Evolutionary conservation across 2,329 filamentous ascomycete species (phyloP).

Genomic region (Venturiaceae sp.): DNA sequence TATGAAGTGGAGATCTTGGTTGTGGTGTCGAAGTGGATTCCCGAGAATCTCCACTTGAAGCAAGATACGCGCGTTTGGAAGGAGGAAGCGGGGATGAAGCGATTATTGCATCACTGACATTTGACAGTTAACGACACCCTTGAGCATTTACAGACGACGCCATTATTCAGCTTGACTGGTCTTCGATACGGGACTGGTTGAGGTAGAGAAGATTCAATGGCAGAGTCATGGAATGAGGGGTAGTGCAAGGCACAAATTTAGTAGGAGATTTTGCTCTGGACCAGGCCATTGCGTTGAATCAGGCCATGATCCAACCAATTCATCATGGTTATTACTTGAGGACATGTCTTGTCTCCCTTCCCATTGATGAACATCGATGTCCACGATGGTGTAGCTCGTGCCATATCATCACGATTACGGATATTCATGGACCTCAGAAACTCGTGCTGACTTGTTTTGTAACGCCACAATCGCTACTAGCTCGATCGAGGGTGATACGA

Average conservation of each 20-base stretch:
- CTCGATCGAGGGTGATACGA: not conserved
- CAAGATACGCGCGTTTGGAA: not conserved
- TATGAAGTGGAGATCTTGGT: not conserved
- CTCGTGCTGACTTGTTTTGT: not conserved
- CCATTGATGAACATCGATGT: not conserved
- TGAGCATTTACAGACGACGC: too few relatives aligned
- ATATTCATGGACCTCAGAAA: too few relatives aligned
- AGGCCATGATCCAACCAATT: not conserved
- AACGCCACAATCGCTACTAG: not conserved
- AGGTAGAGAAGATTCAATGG: not conserved
- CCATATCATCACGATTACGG: too few relatives aligned
- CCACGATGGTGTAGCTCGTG: too few relatives aligned
- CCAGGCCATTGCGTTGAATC: not conserved
- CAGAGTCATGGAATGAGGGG: not conserved
- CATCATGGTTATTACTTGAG: not conserved
- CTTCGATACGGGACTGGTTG: not conserved
- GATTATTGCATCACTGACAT: not conserved
- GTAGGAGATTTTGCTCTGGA: too few relatives aligned
- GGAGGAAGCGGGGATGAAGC: not conserved
- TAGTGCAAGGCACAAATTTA: not conserved
- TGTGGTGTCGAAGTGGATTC: too few relatives aligned
- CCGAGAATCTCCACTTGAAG: too few relatives aligned
- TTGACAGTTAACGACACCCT: not conserved
- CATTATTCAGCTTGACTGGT: too few relatives aligned
- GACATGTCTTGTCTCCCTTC: not conserved